Evolutionary conservation across 1,139 yeast species (phyloP), one percentile per base, ranked within the genome.

Genomic region (Kodamaea derodonti): DNA sequence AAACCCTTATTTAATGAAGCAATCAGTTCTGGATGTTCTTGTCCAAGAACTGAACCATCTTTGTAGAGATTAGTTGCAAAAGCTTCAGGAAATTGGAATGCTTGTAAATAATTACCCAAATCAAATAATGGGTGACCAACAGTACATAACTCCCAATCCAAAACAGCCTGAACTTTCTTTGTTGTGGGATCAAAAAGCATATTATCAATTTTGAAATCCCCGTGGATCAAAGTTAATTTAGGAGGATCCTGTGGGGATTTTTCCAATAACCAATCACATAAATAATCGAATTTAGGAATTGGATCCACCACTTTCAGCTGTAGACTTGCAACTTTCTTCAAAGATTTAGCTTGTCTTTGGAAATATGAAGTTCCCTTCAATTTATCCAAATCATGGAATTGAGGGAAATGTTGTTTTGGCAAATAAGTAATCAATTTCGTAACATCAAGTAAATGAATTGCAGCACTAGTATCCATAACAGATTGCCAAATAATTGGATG

Each of bases 141-240:
- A 0, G 85, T 80, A 46, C 84, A 78, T 26, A 80, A 62, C 49
- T 80, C 86, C 85, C 85, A 80, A 51, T 80, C 85, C 33, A 80
- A 60, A 1, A 80, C 75, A 0, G 84, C 84, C 35, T 72, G 58
- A 3, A 79, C 78, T 31, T 58, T 53, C 14, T 72, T 69, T 31
- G 70, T 66, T 1, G 66, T 58, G 6, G 74, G 72, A 44, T 77
- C 75, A 49, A 75, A 79, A 8, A 80, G 60, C 24, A 80, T 49
- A 47, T 80, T 80, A 51, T 80, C 86, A 30, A 80, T 76, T 49
- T 80, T 80, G 60, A 75, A 80, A 53, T 80, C 86, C 1, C 86
- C 86, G 46, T 80, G 86, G 28, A 79, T 77, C 44, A 80, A 65
- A 1, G 73, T 57, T 32, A 68, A 60, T 7, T 64, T 55, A 3